These are phyloP conservation scores for Sporothrix variecibatus DNA, from an alignment of 2,329 filamentous ascomycete species.

Conservation along the genomic window DNA sequence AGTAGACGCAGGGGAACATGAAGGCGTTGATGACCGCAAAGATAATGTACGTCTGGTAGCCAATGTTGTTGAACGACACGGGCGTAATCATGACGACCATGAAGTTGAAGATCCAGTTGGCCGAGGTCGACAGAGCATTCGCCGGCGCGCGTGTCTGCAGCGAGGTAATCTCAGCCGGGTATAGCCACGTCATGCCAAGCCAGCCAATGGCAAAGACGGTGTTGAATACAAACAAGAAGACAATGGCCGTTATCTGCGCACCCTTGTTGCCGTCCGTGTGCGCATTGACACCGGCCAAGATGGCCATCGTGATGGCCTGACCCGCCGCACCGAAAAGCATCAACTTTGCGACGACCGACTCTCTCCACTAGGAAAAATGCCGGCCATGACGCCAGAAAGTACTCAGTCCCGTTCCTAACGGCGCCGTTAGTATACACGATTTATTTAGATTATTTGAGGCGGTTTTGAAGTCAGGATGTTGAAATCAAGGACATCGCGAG, in stretches of 20 bases:
- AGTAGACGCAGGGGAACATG: conserved; percentile 54
- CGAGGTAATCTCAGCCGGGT: conserved; percentile 59
- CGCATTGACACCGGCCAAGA: conserved; percentile 47
- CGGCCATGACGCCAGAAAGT: conserved; percentile 30
- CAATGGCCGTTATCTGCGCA: conserved; percentile 32
- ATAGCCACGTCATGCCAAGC: conserved; percentile 60
- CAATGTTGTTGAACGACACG: conserved; percentile 54
- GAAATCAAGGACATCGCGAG: neutral
- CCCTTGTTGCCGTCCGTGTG: conserved; percentile 40
- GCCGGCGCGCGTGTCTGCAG: conserved; percentile 56
- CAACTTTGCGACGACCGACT: conserved; percentile 32
- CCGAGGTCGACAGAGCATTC: conserved; percentile 56
- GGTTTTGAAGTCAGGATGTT: neutral
- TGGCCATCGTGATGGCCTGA: conserved; percentile 57
- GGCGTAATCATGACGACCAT: conserved; percentile 65
- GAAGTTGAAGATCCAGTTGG: conserved; percentile 46
- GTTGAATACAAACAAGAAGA: conserved; percentile 55
- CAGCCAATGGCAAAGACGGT: conserved; percentile 56
- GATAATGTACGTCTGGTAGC: conserved; percentile 57
- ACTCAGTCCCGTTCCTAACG: conserved; percentile 30
- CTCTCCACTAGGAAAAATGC: conserved; percentile 32
- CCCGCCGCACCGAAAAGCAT: conserved; percentile 54
- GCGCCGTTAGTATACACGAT: neutral
- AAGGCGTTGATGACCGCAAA: conserved; percentile 56
- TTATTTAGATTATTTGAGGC: neutral